Conservation (phyloP, 2,329 filamentous ascomycete species). For the Orbilia quercus region DNA sequence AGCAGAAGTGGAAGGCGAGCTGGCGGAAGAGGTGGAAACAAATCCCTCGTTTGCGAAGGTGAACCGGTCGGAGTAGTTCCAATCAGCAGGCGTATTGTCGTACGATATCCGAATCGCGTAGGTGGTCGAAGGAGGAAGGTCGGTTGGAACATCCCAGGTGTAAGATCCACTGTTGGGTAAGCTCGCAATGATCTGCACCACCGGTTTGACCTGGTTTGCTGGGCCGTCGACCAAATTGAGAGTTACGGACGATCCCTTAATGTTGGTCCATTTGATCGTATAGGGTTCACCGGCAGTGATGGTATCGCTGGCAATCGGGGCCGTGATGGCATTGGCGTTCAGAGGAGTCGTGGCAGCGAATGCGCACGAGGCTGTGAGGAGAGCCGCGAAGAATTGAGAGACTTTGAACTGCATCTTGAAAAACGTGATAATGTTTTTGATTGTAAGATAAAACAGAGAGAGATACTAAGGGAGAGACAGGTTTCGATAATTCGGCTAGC, state of each 20-base stretch:
- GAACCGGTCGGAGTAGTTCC: constrained; percentile 50
- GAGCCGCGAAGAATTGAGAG: constrained; percentile 14
- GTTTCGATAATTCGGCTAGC: neutral
- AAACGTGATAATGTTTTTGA: constrained; percentile 14
- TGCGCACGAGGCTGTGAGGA: constrained; percentile 26
- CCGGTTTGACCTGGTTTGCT: constrained; percentile 15
- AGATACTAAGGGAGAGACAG: neutral
- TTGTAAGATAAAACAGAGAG: constrained; percentile 8
- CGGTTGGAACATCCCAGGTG: constrained; percentile 35
- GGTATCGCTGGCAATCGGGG: constrained; percentile 26
- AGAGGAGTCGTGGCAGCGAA: constrained; percentile 7
- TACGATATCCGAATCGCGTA: constrained; percentile 49
- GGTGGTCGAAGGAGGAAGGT: constrained; percentile 24
- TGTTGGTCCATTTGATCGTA: constrained; percentile 48
- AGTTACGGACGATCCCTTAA: constrained; percentile 19
- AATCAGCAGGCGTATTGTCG: constrained; percentile 36
- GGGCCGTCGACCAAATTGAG: constrained; percentile 41
- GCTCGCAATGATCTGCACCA: constrained; percentile 7
- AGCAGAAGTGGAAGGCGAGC: constrained; percentile 14
- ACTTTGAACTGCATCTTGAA: constrained; percentile 31
- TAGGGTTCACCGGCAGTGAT: constrained; percentile 30
- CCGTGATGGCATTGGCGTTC: constrained; percentile 45
- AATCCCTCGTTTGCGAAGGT: constrained; percentile 20
- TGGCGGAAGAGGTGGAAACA: constrained; percentile 23
- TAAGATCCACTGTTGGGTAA: constrained; percentile 24